Base-by-base conservation (phyloP, 306 rosid genomes). In the Acmispon strigosus region DNA sequence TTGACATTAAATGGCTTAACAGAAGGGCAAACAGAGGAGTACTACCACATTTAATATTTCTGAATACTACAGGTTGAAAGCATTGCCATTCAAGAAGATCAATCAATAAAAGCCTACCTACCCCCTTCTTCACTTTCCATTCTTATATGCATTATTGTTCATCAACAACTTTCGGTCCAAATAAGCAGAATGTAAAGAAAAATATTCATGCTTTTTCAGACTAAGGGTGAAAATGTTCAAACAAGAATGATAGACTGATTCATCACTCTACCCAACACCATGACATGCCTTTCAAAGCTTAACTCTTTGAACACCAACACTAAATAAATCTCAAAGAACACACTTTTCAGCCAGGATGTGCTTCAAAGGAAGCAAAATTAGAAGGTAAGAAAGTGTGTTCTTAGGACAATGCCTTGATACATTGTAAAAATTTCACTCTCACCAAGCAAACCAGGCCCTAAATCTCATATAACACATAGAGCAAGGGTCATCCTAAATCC, bases 31-130 rank as follows among this genome's bases (percentile, higher is more conserved):
- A 7, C 65, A 53, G 41, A 53, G 19, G 34, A 4, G 8, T 36
- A 15, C 76, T 51, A 22, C 63, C 55, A 6, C 60, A 68, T 36
- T 76, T 41, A 59, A 59, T 58, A 39, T 36, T 55, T 53, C 44
- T 62, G 34, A 62, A 62, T 8, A 20, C 36, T 18, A 44, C 34
- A 62, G 66, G 66, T 68, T 47, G 41, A 70, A 54, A 17, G 10
- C 54, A 70, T 42, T 63, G 9, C 32, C 43, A 63, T 70, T 62
- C 41, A 77, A 62, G 52, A 70, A 43, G 60, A 44, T 44, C 14
- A 63, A 55, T 20, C 44, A 71, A 45, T 22, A 34, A 54, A 68
- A 44, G 20, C 15, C 50, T 50, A 24, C 14, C 60, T 10, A 70
- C 73, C 52, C 59, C 15, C 10, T 22, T 34, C 62, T 45, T 47